Conservation (phyloP, 768 basidiomycete species). For the Boletus sensibilis region DNA sequence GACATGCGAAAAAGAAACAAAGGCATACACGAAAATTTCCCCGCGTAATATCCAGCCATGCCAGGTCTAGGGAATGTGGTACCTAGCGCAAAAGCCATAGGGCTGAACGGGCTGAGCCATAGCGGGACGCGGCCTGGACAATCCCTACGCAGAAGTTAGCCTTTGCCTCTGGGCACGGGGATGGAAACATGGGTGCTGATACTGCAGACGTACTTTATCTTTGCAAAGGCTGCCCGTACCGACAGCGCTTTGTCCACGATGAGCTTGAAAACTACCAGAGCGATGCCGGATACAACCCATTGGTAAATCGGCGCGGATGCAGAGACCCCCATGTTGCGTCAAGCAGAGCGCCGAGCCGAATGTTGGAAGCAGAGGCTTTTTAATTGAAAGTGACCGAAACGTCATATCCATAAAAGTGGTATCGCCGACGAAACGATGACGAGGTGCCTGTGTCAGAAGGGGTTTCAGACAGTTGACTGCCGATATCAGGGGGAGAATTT, state of each 20-base stretch:
- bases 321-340: slow-evolving; percentile 8
- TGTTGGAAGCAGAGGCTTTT: neutral
- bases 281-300: slow-evolving; percentile 6
- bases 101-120: slow-evolving; percentile 37
- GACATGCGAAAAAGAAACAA: neutral
- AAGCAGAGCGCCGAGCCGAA: neutral
- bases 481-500: neutral
- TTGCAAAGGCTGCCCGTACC: slow-evolving; percentile 14
- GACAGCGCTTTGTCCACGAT: slow-evolving; percentile 1
- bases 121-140: slow-evolving; percentile 18
- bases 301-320: neutral
- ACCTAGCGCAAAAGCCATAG: slow-evolving; percentile 26
- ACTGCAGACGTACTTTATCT: slow-evolving; percentile 13
- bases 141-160: slow-evolving; percentile 6
- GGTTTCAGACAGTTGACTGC: neutral
- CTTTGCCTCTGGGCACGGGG: neutral
- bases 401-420: neutral
- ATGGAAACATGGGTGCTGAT: neutral
- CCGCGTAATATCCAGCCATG: slow-evolving; percentile 35
- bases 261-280: slow-evolving; percentile 9
- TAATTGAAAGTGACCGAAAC: neutral
- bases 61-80: slow-evolving; percentile 36
- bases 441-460: neutral
- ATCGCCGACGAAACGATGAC: neutral
- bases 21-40: slow-evolving; percentile 37